Conservation (phyloP, 192 early-diverging fungal genomes). For the Backusella parvicylindrica region DNA sequence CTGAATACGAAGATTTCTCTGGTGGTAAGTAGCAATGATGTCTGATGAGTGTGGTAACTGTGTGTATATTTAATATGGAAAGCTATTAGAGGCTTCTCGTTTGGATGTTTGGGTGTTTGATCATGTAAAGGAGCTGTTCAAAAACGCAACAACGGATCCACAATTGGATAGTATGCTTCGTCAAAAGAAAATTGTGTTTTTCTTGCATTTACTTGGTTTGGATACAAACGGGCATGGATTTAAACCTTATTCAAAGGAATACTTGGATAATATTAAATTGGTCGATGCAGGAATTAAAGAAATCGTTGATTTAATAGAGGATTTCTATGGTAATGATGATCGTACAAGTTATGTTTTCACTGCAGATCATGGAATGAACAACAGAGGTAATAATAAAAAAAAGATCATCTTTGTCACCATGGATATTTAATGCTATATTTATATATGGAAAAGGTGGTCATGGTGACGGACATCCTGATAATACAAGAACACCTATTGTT, state of each 20-base stretch:
- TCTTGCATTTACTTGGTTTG: slow-evolving; percentile 91
- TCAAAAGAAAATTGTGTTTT: slow-evolving; percentile 81
- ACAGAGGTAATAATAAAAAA: slow-evolving; percentile 53
- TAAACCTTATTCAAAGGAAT: slow-evolving; percentile 82
- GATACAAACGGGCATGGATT: slow-evolving; percentile 94
- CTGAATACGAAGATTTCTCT: slow-evolving; percentile 87
- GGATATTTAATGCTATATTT: not conserved
- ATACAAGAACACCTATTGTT: slow-evolving; percentile 91
- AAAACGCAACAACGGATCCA: slow-evolving; percentile 38
- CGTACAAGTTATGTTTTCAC: slow-evolving; percentile 90
- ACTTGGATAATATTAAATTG: slow-evolving; percentile 79
- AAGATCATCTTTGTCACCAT: too few relatives aligned
- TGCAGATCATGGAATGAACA: slow-evolving; percentile 95
- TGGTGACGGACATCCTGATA: slow-evolving; percentile 95
- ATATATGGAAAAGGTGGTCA: slow-evolving; percentile 65
- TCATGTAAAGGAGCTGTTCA: slow-evolving; percentile 70
- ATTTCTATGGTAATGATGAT: slow-evolving; percentile 77
- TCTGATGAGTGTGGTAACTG: too few relatives aligned
- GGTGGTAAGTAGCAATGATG: slow-evolving; percentile 41
- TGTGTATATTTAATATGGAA: not conserved
- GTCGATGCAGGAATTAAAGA: slow-evolving; percentile 76
- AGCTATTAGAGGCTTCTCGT: slow-evolving; percentile 65
- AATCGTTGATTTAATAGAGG: slow-evolving; percentile 65
- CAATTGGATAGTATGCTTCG: slow-evolving; percentile 58
- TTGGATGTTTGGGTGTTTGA: slow-evolving; percentile 95